Conservation (phyloP, 2,329 filamentous ascomycete species). For the Pseudogymnoascus sp. region DNA sequence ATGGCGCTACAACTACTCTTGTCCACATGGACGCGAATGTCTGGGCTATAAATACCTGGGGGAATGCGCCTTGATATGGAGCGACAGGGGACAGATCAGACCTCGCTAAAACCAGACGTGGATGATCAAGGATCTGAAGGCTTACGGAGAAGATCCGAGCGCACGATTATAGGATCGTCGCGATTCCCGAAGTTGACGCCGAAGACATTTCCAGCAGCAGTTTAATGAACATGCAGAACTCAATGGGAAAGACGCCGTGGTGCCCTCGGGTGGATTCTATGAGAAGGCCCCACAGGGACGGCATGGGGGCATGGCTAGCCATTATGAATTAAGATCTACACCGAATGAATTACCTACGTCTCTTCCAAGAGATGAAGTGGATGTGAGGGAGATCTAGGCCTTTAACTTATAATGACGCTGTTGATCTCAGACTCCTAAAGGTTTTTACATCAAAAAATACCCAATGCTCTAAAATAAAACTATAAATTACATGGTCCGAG, state of each 20-base stretch:
- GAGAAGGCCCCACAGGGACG: conserved; percentile 3
- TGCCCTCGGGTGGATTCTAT: conserved; percentile 12
- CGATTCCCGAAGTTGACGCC: conserved; percentile 10
- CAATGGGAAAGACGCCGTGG: conserved; percentile 19
- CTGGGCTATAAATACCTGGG: conserved; percentile 12
- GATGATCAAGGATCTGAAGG: conserved; percentile 9
- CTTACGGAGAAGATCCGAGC: conserved; percentile 14
- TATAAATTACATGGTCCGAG: too few species aligned
- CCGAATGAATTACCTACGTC: too few species aligned
- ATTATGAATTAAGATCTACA: not conserved
- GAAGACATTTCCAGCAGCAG: not conserved
- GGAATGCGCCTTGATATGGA: conserved; percentile 21
- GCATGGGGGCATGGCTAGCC: not conserved
- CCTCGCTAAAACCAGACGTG: not conserved
- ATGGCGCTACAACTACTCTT: conserved; percentile 19
- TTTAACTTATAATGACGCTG: too few species aligned
- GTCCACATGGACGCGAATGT: conserved; percentile 18
- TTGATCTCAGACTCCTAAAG: too few species aligned
- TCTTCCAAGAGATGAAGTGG: too few species aligned
- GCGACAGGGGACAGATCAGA: conserved; percentile 13
- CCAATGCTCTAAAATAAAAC: too few species aligned
- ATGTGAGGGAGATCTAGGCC: too few species aligned
- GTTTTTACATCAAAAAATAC: too few species aligned
- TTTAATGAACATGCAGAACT: conserved; percentile 21
- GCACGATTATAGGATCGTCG: conserved; percentile 17